These are phyloP conservation scores for Mycothermus thermophilus DNA, from an alignment of 495 filamentous ascomycete genomes.

Conservation along the genomic window DNA sequence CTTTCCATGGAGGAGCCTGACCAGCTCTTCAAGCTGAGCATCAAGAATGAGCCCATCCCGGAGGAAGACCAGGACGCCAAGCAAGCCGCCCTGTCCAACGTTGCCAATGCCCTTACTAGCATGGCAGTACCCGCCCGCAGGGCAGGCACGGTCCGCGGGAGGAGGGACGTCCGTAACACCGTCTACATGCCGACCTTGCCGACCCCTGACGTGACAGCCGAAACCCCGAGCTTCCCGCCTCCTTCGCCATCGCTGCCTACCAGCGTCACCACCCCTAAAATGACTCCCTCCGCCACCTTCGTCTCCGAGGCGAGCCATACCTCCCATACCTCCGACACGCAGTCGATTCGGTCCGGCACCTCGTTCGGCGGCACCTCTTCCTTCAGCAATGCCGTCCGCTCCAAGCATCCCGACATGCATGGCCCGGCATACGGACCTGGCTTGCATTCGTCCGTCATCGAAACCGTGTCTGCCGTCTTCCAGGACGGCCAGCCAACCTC, in stretches of 20 bases:
- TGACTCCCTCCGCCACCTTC: constrained; percentile 30
- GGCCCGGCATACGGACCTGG: constrained; percentile 55
- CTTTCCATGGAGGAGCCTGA: constrained; percentile 41
- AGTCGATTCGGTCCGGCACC: constrained; percentile 78
- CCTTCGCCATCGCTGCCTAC: constrained; percentile 33
- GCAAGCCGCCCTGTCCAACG: constrained; percentile 68
- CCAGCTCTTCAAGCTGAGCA: constrained; percentile 78
- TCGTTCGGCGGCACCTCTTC: constrained; percentile 42
- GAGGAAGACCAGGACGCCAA: constrained; percentile 85
- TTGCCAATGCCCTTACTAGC: constrained; percentile 64
- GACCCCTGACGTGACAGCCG: constrained; percentile 24
- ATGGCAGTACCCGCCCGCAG: constrained; percentile 49
- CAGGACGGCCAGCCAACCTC: constrained; percentile 56
- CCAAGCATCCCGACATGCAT: constrained; percentile 71
- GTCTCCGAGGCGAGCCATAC: constrained; percentile 38
- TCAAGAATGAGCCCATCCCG: constrained; percentile 80
- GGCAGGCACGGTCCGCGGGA: constrained; percentile 67
- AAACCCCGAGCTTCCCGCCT: constrained; percentile 30
- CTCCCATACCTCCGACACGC: constrained; percentile 68
- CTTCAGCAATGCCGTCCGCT: constrained; percentile 35
- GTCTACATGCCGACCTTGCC: constrained; percentile 52
- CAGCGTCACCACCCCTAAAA: constrained; percentile 19
- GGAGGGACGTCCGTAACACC: constrained; percentile 82
- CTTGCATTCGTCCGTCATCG: constrained; percentile 80
- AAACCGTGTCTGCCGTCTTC: constrained; percentile 78